These are phyloP conservation scores for Leccinum disarticulatum DNA, from an alignment of 768 basidiomycete genomes.

Conservation along the genomic window DNA sequence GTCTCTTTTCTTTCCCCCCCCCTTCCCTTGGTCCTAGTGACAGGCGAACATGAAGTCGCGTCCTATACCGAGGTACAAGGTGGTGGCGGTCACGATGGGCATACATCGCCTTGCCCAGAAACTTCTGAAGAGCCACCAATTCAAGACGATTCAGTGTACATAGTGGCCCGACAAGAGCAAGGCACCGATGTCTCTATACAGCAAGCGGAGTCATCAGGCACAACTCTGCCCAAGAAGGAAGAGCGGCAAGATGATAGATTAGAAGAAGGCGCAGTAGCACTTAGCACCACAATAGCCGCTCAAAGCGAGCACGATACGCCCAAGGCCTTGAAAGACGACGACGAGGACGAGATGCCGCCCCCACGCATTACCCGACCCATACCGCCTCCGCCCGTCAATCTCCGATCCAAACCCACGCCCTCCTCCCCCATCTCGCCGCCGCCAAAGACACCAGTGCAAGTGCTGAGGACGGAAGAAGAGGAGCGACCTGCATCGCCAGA, in stretches of 20 bases:
- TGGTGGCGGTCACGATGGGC: conserved; percentile 4
- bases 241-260: background rate
- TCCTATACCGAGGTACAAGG: conserved; percentile 18
- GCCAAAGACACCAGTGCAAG: conserved; percentile 7
- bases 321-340: conserved; percentile 15
- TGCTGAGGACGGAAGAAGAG: conserved; percentile 21
- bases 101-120: background rate
- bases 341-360: conserved; percentile 28
- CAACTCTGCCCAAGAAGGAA: background rate
- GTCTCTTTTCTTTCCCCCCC: conserved; percentile 1
- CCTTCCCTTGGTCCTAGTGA: conserved; percentile 11
- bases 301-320: conserved; percentile 5
- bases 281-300: background rate
- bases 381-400: conserved; percentile 34
- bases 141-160: background rate
- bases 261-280: background rate
- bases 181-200: background rate
- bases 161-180: conserved; percentile 4
- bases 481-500: conserved; percentile 31
- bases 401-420: conserved; percentile 23
- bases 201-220: conserved; percentile 2
- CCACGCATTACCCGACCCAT: conserved; percentile 32
- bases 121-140: conserved; percentile 9
- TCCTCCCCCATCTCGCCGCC: conserved; percentile 17
- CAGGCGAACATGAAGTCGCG: conserved; percentile 21